phyloP scores from a whole-genome alignment of 1,284 basidiomycete genomes.

The Tilletia caries region DNA sequence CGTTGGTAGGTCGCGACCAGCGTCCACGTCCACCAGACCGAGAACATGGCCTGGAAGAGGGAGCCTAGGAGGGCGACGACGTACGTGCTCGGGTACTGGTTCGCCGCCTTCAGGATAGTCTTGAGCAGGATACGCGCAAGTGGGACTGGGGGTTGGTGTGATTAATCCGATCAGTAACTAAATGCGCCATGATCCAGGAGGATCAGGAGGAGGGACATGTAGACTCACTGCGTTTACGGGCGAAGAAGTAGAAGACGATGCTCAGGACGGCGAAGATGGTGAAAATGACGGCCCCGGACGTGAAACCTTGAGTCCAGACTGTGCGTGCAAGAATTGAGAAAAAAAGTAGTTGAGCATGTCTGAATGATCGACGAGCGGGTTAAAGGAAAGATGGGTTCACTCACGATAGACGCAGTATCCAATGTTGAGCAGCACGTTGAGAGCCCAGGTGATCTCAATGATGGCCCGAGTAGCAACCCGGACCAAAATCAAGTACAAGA shows the following conservation, averaged over 20 bases:
- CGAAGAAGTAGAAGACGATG: conserved; percentile 45
- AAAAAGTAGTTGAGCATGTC: background rate
- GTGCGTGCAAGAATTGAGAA: too few relatives aligned
- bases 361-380: background rate
- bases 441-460: conserved; percentile 39
- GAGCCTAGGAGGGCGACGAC: conserved; percentile 36
- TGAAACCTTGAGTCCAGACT: conserved; percentile 35
- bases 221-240: conserved; percentile 24
- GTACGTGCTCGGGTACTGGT: conserved; percentile 41
- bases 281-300: conserved; percentile 41
- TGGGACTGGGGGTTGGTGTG: conserved; percentile 25
- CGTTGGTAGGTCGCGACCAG: conserved; percentile 43
- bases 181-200: too few relatives aligned
- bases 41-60: conserved; percentile 38
- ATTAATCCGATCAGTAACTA: background rate
- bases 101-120: conserved; percentile 39
- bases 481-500: conserved; percentile 61
- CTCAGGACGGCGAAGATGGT: conserved; percentile 47
- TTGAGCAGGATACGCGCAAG: conserved; percentile 42
- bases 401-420: conserved; percentile 28
- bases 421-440: conserved; percentile 38
- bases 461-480: conserved; percentile 68
- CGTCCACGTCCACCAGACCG: conserved; percentile 42
- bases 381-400: background rate
- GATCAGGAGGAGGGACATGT: background rate